Conservation (phyloP, 2,329 filamentous ascomycete species). For the Colletotrichum sidae region DNA sequence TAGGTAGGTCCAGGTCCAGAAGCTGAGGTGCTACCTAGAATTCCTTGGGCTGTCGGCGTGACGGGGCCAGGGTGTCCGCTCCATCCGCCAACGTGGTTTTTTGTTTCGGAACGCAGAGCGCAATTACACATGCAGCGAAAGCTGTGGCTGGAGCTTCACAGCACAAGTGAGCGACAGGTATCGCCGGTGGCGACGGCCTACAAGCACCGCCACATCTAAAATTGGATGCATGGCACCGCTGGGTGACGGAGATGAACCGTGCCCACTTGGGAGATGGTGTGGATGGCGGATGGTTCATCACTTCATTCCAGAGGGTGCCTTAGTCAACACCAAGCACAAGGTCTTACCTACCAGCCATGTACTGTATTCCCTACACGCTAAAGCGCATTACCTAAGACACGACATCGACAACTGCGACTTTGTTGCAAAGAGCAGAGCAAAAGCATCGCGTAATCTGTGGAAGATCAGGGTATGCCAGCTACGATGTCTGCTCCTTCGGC, state of each 20-base stretch:
- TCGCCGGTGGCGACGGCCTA: neutral
- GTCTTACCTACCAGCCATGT: too few species aligned
- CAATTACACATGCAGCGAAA: neutral
- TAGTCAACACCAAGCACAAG: too few species aligned
- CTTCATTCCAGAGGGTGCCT: too few species aligned
- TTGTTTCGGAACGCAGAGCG: constrained; percentile 11
- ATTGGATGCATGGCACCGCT: constrained; percentile 4
- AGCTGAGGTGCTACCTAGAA: constrained; percentile 1
- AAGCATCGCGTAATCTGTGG: too few species aligned
- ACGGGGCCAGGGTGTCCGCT: constrained; percentile 38
- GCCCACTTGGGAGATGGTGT: neutral
- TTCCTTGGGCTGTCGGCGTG: constrained; percentile 12
- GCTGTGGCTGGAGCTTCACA: constrained; percentile 14
- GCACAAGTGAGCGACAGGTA: neutral
- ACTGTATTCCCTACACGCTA: too few species aligned
- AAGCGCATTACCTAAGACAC: too few species aligned
- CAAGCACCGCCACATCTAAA: constrained; percentile 25
- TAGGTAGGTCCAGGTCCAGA: neutral
- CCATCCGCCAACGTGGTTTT: constrained; percentile 27
- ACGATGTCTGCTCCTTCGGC: too few species aligned
- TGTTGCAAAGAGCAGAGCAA: too few species aligned
- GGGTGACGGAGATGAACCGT: constrained; percentile 1
- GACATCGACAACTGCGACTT: too few species aligned
- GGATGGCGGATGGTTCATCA: neutral
- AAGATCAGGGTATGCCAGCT: too few species aligned